Base-by-base conservation (phyloP, 2,329 filamentous ascomycete genomes). In the Aspergillus viridinutans region DNA sequence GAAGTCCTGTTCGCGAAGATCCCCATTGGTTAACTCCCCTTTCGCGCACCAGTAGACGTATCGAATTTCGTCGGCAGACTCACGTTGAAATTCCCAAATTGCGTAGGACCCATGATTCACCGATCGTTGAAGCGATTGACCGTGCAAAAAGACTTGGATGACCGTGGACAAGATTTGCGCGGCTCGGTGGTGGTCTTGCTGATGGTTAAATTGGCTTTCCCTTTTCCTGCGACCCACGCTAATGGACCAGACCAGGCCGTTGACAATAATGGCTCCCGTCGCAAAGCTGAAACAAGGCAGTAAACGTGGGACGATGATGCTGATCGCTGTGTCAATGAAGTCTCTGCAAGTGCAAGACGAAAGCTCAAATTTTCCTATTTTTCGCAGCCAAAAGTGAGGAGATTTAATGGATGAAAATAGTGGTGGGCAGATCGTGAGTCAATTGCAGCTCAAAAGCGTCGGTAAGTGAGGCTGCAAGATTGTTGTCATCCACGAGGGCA, bases 61-160 rank as follows among this genome's bases (percentile, higher is more conserved):
- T 23, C 21, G 26, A 29, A 23, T 20, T 53, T 12, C 26, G 50
- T 47, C 49, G 28, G 54, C 38, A 45, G 53, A 73, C 77, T 72
- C 74, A 85, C 82, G 70, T 81, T 72, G 68, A 85, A 85, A 62
- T 83, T 82, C 58, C 82, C 82, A 73, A 84, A 85, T 64, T 84
- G 79, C 58, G 80, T 81, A 56, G 76, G 79, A 57, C 78, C 78
- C 79, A 81, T 81, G 51, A 60, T 69, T 67, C 65, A 53, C 47
- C 32, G 57, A 58, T 17, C 35, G 43, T 50, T 49, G 49, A 45
- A 54, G 54, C 51, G 58, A 48, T 51, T 50, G 55, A 59, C 54
- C 60, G 58, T 61, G 55, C 60, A 53, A 56, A 38, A 17, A 14
- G 14, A 38, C 32, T 38, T 38, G 32, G 32, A 7, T 38, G 32